These are phyloP conservation scores for Lentinula novae-zelandiae DNA, from an alignment of 1,284 basidiomycete species.

Conservation along the genomic window DNA sequence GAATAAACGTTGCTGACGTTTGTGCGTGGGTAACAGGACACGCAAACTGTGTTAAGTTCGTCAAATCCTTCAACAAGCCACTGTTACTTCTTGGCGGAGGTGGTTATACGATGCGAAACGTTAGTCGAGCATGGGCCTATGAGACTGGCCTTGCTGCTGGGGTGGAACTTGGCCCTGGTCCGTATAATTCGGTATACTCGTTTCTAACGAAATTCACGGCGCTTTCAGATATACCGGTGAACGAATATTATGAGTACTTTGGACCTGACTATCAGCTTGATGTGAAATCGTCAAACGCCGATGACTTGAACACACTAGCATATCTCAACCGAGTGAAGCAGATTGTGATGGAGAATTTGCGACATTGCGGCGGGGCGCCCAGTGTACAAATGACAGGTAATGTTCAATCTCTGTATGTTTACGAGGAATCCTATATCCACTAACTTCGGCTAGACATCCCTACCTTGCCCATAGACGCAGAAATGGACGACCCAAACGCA, in stretches of 20 bases:
- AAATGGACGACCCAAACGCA: constrained; percentile 73
- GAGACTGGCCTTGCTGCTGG: constrained; percentile 98
- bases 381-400: constrained; percentile 85
- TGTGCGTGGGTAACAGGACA: constrained; percentile 54
- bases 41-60: constrained; percentile 95
- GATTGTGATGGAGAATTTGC: constrained; percentile 89
- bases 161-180: constrained; percentile 85
- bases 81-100: constrained; percentile 93
- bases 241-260: constrained; percentile 99
- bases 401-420: constrained; percentile 17
- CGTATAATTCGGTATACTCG: constrained; percentile 16
- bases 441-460: constrained; percentile 60
- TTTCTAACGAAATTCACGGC: not conserved
- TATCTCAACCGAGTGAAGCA: constrained; percentile 93
- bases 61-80: constrained; percentile 95
- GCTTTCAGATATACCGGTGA: constrained; percentile 84
- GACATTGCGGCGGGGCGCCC: constrained; percentile 82
- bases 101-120: constrained; percentile 98
- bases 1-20: not conserved
- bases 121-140: constrained; percentile 95
- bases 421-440: not conserved
- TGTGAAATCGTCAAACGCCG: constrained; percentile 93
- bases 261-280: constrained; percentile 98
- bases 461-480: constrained; percentile 72
- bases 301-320: constrained; percentile 91